Conservation (phyloP, 805 yeast species). For the Ascoidea tarda region DNA sequence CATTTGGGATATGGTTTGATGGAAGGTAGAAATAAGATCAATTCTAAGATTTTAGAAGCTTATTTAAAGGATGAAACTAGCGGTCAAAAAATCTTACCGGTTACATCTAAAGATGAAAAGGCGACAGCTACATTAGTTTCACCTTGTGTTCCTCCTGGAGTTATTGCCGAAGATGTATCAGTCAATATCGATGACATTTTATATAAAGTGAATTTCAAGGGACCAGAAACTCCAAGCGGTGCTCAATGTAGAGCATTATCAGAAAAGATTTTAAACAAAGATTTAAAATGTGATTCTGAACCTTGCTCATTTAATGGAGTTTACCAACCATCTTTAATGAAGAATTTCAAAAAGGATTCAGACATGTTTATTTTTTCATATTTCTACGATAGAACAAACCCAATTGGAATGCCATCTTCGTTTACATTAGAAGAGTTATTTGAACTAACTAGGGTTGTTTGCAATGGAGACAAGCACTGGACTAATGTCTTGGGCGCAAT, state of each 20-base stretch:
- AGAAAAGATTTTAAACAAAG: constrained; percentile 74
- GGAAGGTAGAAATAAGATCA: constrained; percentile 82
- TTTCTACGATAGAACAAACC: constrained; percentile 89
- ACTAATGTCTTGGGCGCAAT: constrained; percentile 47
- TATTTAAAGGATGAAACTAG: constrained; percentile 22
- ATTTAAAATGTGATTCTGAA: constrained; percentile 50
- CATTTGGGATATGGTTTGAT: constrained; percentile 93
- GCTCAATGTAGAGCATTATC: constrained; percentile 81
- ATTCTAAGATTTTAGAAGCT: constrained; percentile 44
- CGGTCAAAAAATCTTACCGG: constrained; percentile 14
- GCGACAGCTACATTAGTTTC: constrained; percentile 38
- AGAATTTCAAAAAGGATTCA: constrained; percentile 53
- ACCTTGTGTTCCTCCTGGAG: constrained; percentile 84
- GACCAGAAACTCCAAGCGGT: constrained; percentile 50
- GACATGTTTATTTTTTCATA: constrained; percentile 88
- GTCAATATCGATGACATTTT: constrained; percentile 38
- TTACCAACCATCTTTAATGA: constrained; percentile 84
- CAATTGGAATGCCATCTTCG: constrained; percentile 86
- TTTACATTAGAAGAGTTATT: constrained; percentile 77
- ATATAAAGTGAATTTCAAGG: constrained; percentile 47
- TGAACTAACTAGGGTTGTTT: constrained; percentile 72
- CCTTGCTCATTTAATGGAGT: constrained; percentile 97
- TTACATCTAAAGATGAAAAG: constrained; percentile 20
- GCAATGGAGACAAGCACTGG: constrained; percentile 75
- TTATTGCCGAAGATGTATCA: constrained; percentile 38